These are phyloP conservation scores for Nicotiana noctiflora DNA, from an alignment of 257 asterid genomes.

Conservation along the genomic window DNA sequence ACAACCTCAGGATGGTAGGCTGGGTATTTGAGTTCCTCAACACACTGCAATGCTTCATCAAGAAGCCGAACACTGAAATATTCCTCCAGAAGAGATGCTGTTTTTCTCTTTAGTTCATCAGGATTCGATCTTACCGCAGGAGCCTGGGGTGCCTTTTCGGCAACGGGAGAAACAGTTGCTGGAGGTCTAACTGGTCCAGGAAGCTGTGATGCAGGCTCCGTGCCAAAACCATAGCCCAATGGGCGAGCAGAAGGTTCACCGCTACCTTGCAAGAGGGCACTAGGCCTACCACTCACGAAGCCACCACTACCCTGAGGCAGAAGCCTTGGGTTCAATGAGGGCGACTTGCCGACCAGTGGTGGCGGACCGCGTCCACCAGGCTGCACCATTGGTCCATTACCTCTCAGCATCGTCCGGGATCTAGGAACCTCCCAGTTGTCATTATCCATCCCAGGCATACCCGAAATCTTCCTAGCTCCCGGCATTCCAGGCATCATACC, in stretches of 20 bases:
- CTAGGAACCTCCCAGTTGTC: constrained; percentile 85
- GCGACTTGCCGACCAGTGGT: constrained; percentile 46
- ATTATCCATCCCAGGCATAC: constrained; percentile 63
- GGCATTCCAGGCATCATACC: constrained; percentile 99
- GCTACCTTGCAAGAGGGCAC: constrained; percentile 77
- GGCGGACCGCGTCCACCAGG: constrained; percentile 48
- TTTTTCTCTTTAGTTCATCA: constrained; percentile 56
- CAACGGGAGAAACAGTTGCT: constrained; percentile 22
- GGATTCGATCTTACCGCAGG: constrained; percentile 27
- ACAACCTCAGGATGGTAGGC: constrained; percentile 68
- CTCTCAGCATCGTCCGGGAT: constrained; percentile 73
- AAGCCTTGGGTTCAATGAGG: constrained; percentile 43
- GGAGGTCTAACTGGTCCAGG: constrained; percentile 30
- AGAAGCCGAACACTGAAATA: constrained; percentile 55
- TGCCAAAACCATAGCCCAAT: constrained; percentile 22
- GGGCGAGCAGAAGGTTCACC: constrained; percentile 33
- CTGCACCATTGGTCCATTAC: constrained; percentile 44
- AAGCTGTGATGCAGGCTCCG: constrained; percentile 33
- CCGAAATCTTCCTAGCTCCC: constrained; percentile 79
- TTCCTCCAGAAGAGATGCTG: constrained; percentile 63
- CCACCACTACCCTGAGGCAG: constrained; percentile 71
- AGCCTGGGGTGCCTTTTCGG: constrained; percentile 31
- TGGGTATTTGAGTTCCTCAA: constrained; percentile 76
- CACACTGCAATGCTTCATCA: constrained; percentile 78
- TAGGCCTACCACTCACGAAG: constrained; percentile 43